phyloP scores from a whole-genome alignment of 805 yeast genomes.

The Starmerella bombicola region DNA sequence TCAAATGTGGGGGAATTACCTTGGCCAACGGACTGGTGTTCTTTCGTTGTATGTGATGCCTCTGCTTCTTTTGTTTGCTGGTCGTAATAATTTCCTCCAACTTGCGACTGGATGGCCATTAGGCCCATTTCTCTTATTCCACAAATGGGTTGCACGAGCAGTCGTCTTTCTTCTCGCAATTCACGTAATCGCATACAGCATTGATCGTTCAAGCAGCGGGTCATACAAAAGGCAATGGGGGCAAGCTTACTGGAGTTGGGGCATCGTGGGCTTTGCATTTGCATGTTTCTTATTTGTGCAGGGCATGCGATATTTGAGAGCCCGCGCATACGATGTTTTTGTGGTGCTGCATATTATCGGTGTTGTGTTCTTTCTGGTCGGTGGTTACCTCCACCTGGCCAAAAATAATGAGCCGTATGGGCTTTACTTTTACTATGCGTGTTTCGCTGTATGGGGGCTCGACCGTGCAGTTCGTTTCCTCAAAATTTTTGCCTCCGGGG shows the following conservation, averaged over 20 bases:
- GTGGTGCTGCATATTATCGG: slow-evolving; percentile 41
- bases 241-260: slow-evolving; percentile 19
- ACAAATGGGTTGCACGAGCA: slow-evolving; percentile 30
- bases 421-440: slow-evolving; percentile 35
- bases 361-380: slow-evolving; percentile 36
- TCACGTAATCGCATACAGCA: slow-evolving; percentile 22
- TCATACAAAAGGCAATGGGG: slow-evolving; percentile 14
- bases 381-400: slow-evolving; percentile 43
- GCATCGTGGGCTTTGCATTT: slow-evolving; percentile 23
- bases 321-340: slow-evolving; percentile 44
- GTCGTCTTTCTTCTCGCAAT: slow-evolving; percentile 21
- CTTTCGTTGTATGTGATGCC: slow-evolving; percentile 22
- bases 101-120: slow-evolving; percentile 49
- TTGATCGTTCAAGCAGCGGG: slow-evolving; percentile 12
- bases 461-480: slow-evolving; percentile 49
- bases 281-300: slow-evolving; percentile 36
- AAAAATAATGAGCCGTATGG: slow-evolving; percentile 13
- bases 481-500: slow-evolving; percentile 31
- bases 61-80: slow-evolving; percentile 37
- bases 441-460: slow-evolving; percentile 56
- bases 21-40: slow-evolving; percentile 17
- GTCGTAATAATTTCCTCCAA: slow-evolving; percentile 57
- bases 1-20: slow-evolving; percentile 2
- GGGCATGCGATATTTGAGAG: slow-evolving; percentile 41
- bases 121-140: slow-evolving; percentile 46